These are phyloP conservation scores for Papiliotrema flavescens DNA, from an alignment of 1,284 basidiomycete genomes.

Conservation along the genomic window DNA sequence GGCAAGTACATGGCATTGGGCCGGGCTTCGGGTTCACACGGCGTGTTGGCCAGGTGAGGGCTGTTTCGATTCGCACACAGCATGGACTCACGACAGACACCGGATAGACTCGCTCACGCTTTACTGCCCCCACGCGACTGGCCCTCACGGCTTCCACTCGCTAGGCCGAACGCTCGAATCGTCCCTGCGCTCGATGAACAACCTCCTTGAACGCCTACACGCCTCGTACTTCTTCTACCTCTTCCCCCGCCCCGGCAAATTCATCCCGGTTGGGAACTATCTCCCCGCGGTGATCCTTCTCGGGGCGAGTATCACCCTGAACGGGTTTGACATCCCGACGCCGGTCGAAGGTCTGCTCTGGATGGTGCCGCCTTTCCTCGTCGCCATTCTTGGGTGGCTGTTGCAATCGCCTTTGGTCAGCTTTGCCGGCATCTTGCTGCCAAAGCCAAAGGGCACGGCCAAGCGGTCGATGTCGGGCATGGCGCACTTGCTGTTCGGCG, in stretches of 20 bases:
- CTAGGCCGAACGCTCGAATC: constrained; percentile 85
- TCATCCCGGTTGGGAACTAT: constrained; percentile 84
- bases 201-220: constrained; percentile 86
- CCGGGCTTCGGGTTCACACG: constrained; percentile 49
- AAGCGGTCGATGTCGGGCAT: constrained; percentile 20
- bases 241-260: constrained; percentile 66
- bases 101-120: constrained; percentile 92
- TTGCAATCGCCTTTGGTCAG: constrained; percentile 19
- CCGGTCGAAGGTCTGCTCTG: constrained; percentile 56
- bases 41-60: constrained; percentile 48
- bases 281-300: constrained; percentile 79
- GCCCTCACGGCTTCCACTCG: constrained; percentile 92
- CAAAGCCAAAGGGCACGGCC: constrained; percentile 58
- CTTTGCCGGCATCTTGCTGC: constrained; percentile 11
- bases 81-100: constrained; percentile 56
- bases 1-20: constrained; percentile 42
- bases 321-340: constrained; percentile 69
- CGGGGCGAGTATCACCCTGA: constrained; percentile 74
- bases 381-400: constrained; percentile 20
- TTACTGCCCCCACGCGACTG: constrained; percentile 78
- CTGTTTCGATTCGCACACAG: neutral
- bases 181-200: constrained; percentile 81
- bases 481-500: constrained; percentile 61
- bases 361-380: constrained; percentile 14
- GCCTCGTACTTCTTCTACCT: constrained; percentile 96